Base-by-base conservation (phyloP, 169 alveolate genomes). In the Perkinsus marinus region DNA sequence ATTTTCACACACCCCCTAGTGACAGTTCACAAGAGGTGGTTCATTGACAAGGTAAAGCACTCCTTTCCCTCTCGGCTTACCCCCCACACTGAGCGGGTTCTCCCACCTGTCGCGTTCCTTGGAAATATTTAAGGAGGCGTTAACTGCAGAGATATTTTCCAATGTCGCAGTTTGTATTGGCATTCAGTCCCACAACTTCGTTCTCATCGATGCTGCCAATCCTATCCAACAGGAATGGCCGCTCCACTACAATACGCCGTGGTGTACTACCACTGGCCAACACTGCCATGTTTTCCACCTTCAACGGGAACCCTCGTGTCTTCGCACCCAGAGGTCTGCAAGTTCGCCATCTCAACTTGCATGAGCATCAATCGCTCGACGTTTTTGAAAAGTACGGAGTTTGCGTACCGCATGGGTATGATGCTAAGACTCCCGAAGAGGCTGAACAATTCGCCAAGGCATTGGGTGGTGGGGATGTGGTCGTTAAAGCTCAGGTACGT, bases 311-410 rank as follows among this genome's bases (percentile, higher is more conserved):
- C 79, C 79, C 9, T 26, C 79, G 79, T 2, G 5, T 57, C 36
- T 57, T 57, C 79, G 79, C 22, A 2, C 79, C 79, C 22, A 2
- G 34, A 57, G 79, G 79, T 30, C 91, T 22, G 39, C 95, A 92
- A 91, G 39, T 30, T 26, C 91, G 96, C 39, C 92, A 89, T 93
- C 57, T 94, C 90, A 93, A 92, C 93, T 68, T 94, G 89, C 95
- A 94, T 68, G 96, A 94, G 94, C 93, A 94, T 91, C 96, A 94
- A 92, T 90, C 92, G 43, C 39, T 79, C 92, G 91, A 36, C 9
- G 68, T 90, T 17, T 26, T 90, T 46, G 22, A 92, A 39, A 90
- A 91, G 90, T 93, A 90, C 57, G 95, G 94, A 19, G 95, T 93
- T 39, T 92, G 92, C 36, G 94, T 93, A 91, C 95, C 95, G 41